Evolutionary conservation across 2,329 filamentous ascomycete species (phyloP), one percentile per base, ranked within the genome.

Genomic region (Fusarium floridanum): DNA sequence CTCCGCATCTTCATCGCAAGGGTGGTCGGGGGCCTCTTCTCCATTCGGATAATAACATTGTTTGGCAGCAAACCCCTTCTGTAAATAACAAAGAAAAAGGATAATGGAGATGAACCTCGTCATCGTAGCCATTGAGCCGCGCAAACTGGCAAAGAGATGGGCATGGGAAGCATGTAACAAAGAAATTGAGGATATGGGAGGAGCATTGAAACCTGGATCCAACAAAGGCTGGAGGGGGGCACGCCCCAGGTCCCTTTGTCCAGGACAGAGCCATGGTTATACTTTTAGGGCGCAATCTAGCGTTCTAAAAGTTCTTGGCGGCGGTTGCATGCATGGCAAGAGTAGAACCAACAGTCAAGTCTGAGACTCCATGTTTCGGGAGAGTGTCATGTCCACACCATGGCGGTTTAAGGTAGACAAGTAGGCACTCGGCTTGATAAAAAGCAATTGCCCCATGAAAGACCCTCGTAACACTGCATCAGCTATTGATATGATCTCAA

Each of bases 31-130:
- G 6, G 76, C 27, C 50, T 74, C 34, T 2, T 60, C 41, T 12
- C 71, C 72, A 11, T 77, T 77, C 3, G 74, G 75, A 32, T 77
- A 78, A 27, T 76, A 76, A 14, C 73, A 76, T 6, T 69, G 53
- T 34, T 45, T 64, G 9, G 73, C 64, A 12, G 71, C 64, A 39
- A 72, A 34, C 17, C 61, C 59, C 16, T 16, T 29, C 5, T 50
- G 63, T 29, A 24, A 24, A 24, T 24, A 24, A 24, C 24, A 24
- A 24, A 24, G 24, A 24, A 24, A 24, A 24, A 24, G 24, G 24
- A 24, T 24, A 24, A 24, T 24, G 24, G 24, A 24, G 24, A 24
- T 24, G 24, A 24, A 24, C 24, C 24, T 24, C 24, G 24, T 24
- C 24, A 24, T 24, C 24, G 24, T 32, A 32, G 29, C 29, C 10